Conservation (phyloP, 2,329 filamentous ascomycete species). For the Trichoderma sp. region DNA sequence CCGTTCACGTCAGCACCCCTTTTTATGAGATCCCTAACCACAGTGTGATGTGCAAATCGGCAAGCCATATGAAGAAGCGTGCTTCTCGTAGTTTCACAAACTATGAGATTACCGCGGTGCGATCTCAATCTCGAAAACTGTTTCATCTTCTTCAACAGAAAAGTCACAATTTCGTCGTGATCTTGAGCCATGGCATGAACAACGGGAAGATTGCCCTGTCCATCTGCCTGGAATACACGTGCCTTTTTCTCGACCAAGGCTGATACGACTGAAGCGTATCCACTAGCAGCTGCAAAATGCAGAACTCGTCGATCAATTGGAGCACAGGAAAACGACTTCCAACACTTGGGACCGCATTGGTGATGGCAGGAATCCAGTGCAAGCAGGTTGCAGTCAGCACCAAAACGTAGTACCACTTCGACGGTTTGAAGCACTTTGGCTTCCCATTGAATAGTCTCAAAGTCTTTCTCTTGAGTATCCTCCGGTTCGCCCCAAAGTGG, state of each 20-base stretch:
- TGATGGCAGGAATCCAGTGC: not conserved
- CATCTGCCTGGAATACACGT: not conserved
- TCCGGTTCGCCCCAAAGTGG: not conserved
- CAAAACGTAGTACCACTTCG: constrained; percentile 1
- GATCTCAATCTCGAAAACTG: not conserved
- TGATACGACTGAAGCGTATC: not conserved
- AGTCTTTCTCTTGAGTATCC: not conserved
- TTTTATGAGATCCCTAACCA: not conserved
- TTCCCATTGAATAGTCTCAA: not conserved
- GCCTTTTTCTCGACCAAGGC: not conserved
- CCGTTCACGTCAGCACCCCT: not conserved
- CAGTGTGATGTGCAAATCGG: constrained; percentile 8
- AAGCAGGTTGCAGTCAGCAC: constrained; percentile 9
- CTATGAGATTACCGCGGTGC: not conserved
- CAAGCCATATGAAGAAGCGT: constrained; percentile 21
- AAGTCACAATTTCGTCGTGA: not conserved
- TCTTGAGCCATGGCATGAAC: constrained; percentile 19
- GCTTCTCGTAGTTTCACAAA: not conserved
- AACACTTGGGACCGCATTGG: constrained; percentile 6
- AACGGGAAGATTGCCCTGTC: constrained; percentile 5
- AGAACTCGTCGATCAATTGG: constrained; percentile 5
- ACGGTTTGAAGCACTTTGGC: not conserved
- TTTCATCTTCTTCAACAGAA: not conserved
- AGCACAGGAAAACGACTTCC: constrained; percentile 16
- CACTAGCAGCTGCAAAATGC: constrained; percentile 14